Evolutionary conservation across 169 alveolate genomes (phyloP).

Genomic region (Eimeria brunetti): DNA sequence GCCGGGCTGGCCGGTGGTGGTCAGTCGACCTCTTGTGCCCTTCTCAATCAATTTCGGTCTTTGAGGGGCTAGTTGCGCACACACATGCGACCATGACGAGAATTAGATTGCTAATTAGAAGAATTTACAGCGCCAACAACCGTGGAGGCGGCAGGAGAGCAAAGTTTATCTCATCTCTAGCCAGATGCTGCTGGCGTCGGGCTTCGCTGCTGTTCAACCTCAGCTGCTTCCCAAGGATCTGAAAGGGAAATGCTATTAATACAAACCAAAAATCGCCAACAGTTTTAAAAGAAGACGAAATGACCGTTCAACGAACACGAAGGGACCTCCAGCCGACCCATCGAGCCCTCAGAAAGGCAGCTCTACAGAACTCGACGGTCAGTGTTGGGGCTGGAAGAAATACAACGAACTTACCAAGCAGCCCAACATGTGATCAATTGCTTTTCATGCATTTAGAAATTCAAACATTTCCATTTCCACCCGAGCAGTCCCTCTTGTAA

Average conservation of each 20-base stretch:
- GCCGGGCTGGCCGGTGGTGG: not conserved
- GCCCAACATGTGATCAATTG: not conserved
- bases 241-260: not conserved
- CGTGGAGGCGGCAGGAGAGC: not conserved
- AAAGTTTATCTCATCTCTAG: conserved; percentile 10
- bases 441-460: not conserved
- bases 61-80: not conserved
- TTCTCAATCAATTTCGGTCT: not conserved
- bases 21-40: conserved; percentile 6
- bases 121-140: not conserved
- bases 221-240: conserved; percentile 19
- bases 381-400: not conserved
- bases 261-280: not conserved
- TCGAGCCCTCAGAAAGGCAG: conserved; percentile 52
- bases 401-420: not conserved
- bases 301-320: not conserved
- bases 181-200: conserved; percentile 40
- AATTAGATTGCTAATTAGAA: not conserved
- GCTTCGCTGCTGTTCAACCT: conserved; percentile 3
- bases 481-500: not conserved
- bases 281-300: not conserved
- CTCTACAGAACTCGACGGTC: conserved; percentile 30
- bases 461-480: not conserved
- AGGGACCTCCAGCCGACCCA: conserved; percentile 21
- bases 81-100: not conserved